These are phyloP conservation scores for Calvatia gigantea DNA, from an alignment of 768 basidiomycete genomes.

Conservation along the genomic window DNA sequence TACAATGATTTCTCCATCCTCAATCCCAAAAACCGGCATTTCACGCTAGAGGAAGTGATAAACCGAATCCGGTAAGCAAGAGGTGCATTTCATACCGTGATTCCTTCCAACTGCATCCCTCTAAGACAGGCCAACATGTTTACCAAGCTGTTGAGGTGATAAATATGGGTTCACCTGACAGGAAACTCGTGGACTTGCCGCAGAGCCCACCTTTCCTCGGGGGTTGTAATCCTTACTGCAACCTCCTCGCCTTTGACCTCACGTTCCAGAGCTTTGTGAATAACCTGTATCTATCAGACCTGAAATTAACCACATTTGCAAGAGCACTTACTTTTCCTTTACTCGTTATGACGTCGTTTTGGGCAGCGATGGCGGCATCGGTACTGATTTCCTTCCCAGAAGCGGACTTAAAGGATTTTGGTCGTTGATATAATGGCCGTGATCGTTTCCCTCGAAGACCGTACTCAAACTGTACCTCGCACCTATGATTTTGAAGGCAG, in stretches of 20 bases:
- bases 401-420: slow-evolving; percentile 50
- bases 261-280: slow-evolving; percentile 76
- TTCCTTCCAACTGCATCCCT: slow-evolving; percentile 42
- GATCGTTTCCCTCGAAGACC: slow-evolving; percentile 58
- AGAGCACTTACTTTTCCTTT: slow-evolving; percentile 49
- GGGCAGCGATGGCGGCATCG: slow-evolving; percentile 42
- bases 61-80: background rate
- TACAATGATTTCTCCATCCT: slow-evolving; percentile 59
- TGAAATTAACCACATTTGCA: background rate
- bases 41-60: slow-evolving; percentile 53
- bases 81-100: slow-evolving; percentile 40
- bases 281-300: slow-evolving; percentile 36
- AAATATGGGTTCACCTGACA: background rate
- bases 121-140: slow-evolving; percentile 69
- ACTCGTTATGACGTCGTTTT: slow-evolving; percentile 51
- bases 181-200: slow-evolving; percentile 39
- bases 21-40: slow-evolving; percentile 77
- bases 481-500: slow-evolving; percentile 49
- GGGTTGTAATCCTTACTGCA: slow-evolving; percentile 42
- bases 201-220: slow-evolving; percentile 78
- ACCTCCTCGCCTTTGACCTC: slow-evolving; percentile 63
- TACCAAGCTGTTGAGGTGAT: slow-evolving; percentile 47
- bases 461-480: slow-evolving; percentile 79
- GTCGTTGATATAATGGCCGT: slow-evolving; percentile 46
- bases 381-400: slow-evolving; percentile 61